Conservation (phyloP, 257 asterid species). For the Lycium ferocissimum region DNA sequence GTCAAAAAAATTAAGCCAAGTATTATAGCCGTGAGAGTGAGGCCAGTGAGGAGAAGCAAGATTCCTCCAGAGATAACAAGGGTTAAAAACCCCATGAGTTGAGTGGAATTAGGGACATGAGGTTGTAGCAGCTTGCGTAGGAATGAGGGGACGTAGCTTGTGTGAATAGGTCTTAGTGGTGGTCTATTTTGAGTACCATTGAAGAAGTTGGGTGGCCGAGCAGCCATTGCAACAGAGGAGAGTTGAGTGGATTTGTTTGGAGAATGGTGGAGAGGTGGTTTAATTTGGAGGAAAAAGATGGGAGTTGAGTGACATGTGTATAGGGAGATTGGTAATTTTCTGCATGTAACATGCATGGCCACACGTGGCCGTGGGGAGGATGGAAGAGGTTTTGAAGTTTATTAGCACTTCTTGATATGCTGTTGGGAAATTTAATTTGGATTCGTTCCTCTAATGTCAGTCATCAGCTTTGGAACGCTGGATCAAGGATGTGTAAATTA, state of each 20-base stretch:
- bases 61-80: constrained; percentile 77
- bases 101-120: constrained; percentile 67
- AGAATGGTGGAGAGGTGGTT: background rate
- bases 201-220: background rate
- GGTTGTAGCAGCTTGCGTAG: constrained; percentile 56
- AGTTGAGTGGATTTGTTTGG: background rate
- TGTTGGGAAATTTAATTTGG: too few species aligned
- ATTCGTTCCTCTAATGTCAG: too few species aligned
- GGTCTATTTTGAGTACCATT: background rate
- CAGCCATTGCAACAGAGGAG: background rate
- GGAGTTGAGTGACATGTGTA: background rate
- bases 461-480: too few species aligned
- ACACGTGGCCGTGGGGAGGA: background rate
- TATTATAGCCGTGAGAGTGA: constrained; percentile 67
- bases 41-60: constrained; percentile 77
- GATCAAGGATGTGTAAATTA: too few species aligned
- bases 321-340: background rate
- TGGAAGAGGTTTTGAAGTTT: too few species aligned
- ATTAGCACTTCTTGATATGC: too few species aligned
- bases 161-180: background rate
- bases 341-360: background rate
- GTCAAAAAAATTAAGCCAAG: constrained; percentile 64
- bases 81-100: constrained; percentile 69
- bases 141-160: constrained; percentile 37
- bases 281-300: background rate